Percentiles rank a stretch among this genome's conserved stretches.
Evolutionary conservation across 2,329 filamentous ascomycete genomes (phyloP).

Genomic region (Pseudophaeomoniella oleicola): DNA sequence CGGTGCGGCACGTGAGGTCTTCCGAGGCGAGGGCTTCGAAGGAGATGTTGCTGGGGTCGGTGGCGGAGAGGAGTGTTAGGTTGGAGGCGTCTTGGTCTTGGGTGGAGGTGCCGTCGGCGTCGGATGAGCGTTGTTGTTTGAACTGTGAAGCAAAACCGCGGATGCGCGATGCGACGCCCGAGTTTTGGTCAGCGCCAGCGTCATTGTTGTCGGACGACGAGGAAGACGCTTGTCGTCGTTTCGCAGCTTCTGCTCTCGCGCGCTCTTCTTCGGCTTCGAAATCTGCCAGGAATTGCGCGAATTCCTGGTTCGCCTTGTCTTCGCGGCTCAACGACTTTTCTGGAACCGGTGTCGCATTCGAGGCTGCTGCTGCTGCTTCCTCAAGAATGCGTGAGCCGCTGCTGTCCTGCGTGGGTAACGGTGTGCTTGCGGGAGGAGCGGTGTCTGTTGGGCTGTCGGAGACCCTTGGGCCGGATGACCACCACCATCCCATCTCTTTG

Average conservation of each 20-base stretch:
- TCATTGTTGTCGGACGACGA: conserved; percentile 9
- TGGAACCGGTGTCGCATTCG: not conserved
- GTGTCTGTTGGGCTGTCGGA: not conserved
- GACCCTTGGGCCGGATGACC: not conserved
- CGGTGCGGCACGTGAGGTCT: conserved; percentile 73
- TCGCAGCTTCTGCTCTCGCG: conserved; percentile 3
- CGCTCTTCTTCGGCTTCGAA: conserved; percentile 20
- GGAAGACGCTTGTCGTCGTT: conserved; percentile 8
- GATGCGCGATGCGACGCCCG: not conserved
- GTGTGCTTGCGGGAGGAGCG: not conserved
- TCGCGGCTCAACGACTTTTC: conserved; percentile 22
- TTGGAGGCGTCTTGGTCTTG: conserved; percentile 6
- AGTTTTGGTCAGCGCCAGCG: too few species aligned
- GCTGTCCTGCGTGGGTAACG: not conserved
- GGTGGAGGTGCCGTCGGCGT: conserved; percentile 1
- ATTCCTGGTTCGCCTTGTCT: conserved; percentile 38
- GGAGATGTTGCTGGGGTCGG: conserved; percentile 25
- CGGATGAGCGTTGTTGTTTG: conserved; percentile 8
- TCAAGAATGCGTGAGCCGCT: conserved; percentile 1
- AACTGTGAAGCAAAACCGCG: conserved; percentile 3
- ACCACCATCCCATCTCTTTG: not conserved
- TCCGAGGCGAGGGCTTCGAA: conserved; percentile 61
- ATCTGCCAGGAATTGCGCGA: conserved; percentile 37
- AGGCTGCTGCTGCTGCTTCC: not conserved
- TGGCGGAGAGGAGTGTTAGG: conserved; percentile 6